Conservation (phyloP, 2,329 filamentous ascomycete genomes). For the Microdochium trichocladiopsis region DNA sequence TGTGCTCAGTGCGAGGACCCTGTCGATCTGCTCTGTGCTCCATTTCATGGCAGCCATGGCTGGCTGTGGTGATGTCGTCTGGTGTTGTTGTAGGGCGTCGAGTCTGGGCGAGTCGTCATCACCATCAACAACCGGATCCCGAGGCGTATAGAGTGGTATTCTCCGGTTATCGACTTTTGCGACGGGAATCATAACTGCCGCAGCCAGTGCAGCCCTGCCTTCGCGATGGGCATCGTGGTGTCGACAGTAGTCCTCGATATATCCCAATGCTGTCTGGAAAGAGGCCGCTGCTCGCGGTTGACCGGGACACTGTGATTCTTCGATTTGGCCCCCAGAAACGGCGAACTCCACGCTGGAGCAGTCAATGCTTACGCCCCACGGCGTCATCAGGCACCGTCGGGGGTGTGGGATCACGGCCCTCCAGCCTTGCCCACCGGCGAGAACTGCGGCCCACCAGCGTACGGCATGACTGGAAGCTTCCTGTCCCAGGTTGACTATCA, state of each 20-base stretch:
- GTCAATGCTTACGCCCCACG: not conserved
- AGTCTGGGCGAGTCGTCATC: no score
- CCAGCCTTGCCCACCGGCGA: not conserved
- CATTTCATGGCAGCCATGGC: not conserved
- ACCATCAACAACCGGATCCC: no score
- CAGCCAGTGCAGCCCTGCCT: not conserved
- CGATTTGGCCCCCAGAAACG: not conserved
- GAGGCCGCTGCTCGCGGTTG: no score
- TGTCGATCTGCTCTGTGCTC: not conserved
- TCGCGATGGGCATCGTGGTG: not conserved
- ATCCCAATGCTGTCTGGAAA: not conserved
- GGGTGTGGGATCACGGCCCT: not conserved
- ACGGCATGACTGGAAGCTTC: not conserved
- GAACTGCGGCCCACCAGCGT: not conserved
- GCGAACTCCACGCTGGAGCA: not conserved
- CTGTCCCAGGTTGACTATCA: not conserved
- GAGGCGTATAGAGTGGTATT: not conserved
- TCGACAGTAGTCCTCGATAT: not conserved
- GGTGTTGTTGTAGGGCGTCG: no score
- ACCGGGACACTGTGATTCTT: not conserved
- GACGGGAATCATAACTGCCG: not conserved
- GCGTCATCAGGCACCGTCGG: no score
- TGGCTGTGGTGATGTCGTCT: not conserved
- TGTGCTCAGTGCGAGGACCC: not conserved
- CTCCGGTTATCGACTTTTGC: not conserved